Evolutionary conservation across 2,329 filamentous ascomycete genomes (phyloP), one percentile per base, ranked within the genome.

Genomic region (Aspergillus persii): DNA sequence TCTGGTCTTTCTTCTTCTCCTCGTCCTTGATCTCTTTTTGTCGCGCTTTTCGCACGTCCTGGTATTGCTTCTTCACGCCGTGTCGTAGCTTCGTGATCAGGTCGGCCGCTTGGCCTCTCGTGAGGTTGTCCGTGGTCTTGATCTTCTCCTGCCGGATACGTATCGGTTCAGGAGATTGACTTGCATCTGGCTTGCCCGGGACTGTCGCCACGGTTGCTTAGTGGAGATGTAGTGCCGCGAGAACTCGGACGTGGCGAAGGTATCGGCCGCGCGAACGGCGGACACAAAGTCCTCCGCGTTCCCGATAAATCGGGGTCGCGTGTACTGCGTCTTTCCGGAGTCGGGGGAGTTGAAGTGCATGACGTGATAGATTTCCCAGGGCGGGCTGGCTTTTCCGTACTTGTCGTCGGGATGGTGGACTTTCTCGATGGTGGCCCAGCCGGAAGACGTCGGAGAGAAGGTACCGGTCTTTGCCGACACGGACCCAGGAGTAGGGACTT

Each of bases 11-110:
- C 36, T 41, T 41, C 12, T 57, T 55, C 27, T 26, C 30, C 30
- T 56, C 49, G 11, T 57, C 61, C 18, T 63, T 56, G 18, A 55
- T 55, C 30, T 61, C 58, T 27, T 58, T 60, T 30, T 63, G 31
- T 31, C 54, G 50, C 30, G 63, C 64, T 15, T 61, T 59, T 53
- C 58, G 62, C 29, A 61, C 56, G 77, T 79, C 68, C 83, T 80
- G 58, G 84, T 92, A 77, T 77, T 85, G 62, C 76, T 90, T 74
- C 80, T 85, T 81, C 1, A 90, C 91, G 0, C 94, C 94, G 71
- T 95, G 90, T 73, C 89, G 94, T 61, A 96, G 71, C 75, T 96
- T 96, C 7, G 91, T 96, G 64, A 98, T 96, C 89, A 96, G 93
- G 72, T 97, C 93, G 4, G 84, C 84, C 4, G 92, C 93, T 71